Evolutionary conservation across 257 asterid species (phyloP).

Genomic region (Solanum virginianum): DNA sequence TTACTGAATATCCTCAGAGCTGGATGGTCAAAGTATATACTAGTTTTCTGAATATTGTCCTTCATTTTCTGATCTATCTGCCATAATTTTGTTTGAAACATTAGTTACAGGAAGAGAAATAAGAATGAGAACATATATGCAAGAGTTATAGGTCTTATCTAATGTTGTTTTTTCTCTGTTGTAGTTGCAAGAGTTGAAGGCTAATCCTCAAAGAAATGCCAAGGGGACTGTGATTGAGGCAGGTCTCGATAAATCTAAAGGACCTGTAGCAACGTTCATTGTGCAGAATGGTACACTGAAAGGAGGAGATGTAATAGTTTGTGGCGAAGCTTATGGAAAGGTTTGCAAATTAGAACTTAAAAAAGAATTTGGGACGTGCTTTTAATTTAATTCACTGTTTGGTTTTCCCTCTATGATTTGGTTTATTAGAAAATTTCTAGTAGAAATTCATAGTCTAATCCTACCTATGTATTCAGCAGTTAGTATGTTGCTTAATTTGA

Average conservation of each 20-base stretch:
- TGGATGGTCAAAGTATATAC: not conserved
- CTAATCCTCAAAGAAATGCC: slow-evolving; percentile 88
- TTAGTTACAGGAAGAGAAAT: not conserved
- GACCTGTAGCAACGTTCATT: slow-evolving; percentile 87
- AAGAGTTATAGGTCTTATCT: not conserved
- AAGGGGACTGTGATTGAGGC: slow-evolving; percentile 97
- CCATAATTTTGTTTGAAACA: not conserved
- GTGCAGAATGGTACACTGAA: slow-evolving; percentile 93
- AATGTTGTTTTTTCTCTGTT: not conserved
- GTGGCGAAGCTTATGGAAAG: slow-evolving; percentile 99
- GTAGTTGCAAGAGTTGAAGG: slow-evolving; percentile 98
- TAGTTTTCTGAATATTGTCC: not conserved
- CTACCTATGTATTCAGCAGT: not conserved
- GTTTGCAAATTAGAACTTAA: slow-evolving; percentile 30
- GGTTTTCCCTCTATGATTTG: not conserved
- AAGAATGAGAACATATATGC: not conserved
- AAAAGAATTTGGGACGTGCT: not conserved
- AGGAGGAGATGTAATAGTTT: slow-evolving; percentile 73
- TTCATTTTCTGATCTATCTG: not conserved
- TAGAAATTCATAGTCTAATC: not conserved
- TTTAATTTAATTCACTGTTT: not conserved
- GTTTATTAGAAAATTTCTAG: not conserved
- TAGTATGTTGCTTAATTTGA: not conserved
- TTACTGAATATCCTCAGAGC: not conserved
- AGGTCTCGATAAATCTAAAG: slow-evolving; percentile 90